A percentile compares a stretch with the other conserved stretches of the same genome.
phyloP scores from a whole-genome alignment of 352 stramenopile genomes.

The Pythium guiyangense region DNA sequence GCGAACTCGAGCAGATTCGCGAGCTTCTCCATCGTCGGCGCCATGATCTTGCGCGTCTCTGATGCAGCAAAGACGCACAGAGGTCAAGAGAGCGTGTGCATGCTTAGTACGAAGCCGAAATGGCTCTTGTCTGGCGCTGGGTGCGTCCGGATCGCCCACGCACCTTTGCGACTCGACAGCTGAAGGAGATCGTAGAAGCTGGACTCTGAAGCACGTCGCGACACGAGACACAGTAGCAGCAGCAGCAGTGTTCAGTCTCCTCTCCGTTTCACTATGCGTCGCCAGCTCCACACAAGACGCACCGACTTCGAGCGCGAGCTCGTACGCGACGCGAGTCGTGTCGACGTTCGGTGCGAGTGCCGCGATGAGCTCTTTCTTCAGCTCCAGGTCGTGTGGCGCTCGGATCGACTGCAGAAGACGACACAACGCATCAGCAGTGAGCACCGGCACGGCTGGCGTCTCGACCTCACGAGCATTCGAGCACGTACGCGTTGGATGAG shows the following conservation, averaged over 20 bases:
- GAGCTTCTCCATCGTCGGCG: constrained; percentile 43
- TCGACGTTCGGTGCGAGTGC: constrained; percentile 39
- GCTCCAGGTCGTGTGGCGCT: constrained; percentile 24
- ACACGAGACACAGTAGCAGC: not conserved
- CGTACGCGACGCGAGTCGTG: constrained; percentile 30
- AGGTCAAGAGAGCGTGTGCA: not conserved
- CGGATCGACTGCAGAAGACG: constrained; percentile 24
- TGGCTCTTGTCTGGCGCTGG: not conserved
- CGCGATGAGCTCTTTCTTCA: constrained; percentile 30
- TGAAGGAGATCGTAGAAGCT: constrained; percentile 42
- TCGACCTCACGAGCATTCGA: too few species aligned
- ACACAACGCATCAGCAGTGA: not conserved
- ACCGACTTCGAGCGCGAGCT: constrained; percentile 40
- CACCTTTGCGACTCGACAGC: constrained; percentile 48
- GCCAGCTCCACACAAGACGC: not conserved
- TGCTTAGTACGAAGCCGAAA: not conserved
- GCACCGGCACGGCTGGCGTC: not conserved
- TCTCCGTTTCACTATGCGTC: not conserved
- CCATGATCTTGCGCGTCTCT: constrained; percentile 28
- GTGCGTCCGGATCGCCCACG: too few species aligned
- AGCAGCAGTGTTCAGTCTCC: too few species aligned
- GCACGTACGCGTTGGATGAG: constrained; percentile 33
- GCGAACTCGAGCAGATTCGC: constrained; percentile 49
- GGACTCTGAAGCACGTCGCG: constrained; percentile 17
- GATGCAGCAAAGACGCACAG: not conserved